Percentiles rank a stretch among this genome's conserved stretches.
phyloP scores from a whole-genome alignment of 75 land plant genomes.

The Adiantum capillusveneris region DNA sequence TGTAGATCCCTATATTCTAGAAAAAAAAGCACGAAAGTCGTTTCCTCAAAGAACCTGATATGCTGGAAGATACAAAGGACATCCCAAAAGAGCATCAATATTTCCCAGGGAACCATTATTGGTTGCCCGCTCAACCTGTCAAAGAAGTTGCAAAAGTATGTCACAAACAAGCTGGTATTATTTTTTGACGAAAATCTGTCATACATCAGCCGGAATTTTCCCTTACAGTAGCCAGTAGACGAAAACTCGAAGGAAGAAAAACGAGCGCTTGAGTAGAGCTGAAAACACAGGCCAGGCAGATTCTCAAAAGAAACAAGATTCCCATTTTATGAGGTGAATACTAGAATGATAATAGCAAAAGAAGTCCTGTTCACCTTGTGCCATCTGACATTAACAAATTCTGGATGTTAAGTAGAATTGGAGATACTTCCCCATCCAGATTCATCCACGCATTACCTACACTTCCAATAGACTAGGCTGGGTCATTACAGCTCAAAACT shows the following conservation, averaged over 20 bases:
- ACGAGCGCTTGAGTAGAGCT: slow-evolving; percentile 49
- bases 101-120: slow-evolving; percentile 88
- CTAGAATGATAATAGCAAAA: background rate
- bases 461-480: background rate
- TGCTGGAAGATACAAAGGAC: slow-evolving; percentile 84
- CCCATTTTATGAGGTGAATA: too few relatives aligned
- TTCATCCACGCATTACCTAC: slow-evolving; percentile 92
- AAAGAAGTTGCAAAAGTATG: background rate
- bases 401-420: slow-evolving; percentile 69
- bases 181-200: too few relatives aligned
- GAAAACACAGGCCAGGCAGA: slow-evolving; percentile 12
- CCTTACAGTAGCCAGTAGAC: slow-evolving; percentile 57
- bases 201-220: slow-evolving; percentile 9
- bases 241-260: slow-evolving; percentile 60
- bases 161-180: background rate
- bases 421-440: slow-evolving; percentile 84
- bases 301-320: too few relatives aligned
- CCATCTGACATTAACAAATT: slow-evolving; percentile 45
- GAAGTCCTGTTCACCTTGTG: slow-evolving; percentile 16
- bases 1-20: too few relatives aligned
- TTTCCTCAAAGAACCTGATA: slow-evolving; percentile 33
- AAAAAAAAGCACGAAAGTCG: too few relatives aligned
- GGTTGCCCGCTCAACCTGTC: slow-evolving; percentile 66
- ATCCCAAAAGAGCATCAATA: slow-evolving; percentile 96
- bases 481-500: too few relatives aligned